Conservation (phyloP, 2,329 filamentous ascomycete genomes). For the Colletotrichum sp. region DNA sequence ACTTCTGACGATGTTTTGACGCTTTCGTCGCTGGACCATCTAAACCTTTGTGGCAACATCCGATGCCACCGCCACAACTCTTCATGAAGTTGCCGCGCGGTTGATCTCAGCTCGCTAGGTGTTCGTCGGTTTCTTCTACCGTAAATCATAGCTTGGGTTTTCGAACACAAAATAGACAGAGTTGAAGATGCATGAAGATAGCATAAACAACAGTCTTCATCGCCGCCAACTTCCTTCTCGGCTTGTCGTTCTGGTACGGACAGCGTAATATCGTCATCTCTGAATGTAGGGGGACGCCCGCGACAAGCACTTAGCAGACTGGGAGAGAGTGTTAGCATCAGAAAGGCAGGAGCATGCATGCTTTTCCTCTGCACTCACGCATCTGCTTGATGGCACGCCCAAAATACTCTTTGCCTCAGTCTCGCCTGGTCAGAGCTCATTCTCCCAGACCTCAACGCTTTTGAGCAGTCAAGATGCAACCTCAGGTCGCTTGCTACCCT, state of each 20-base stretch:
- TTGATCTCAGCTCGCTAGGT: not conserved
- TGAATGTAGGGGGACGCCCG: not conserved
- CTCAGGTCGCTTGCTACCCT: not conserved
- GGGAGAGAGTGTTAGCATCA: not conserved
- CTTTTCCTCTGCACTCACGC: not conserved
- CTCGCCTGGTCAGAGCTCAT: not conserved
- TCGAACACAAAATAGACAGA: not conserved
- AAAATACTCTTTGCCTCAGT: constrained; percentile 5
- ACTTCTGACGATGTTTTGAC: not conserved
- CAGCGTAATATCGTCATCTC: not conserved
- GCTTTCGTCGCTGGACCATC: not conserved
- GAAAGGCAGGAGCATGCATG: rapidly evolving
- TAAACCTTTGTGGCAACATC: not conserved
- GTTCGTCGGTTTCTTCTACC: not conserved
- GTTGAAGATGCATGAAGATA: not conserved
- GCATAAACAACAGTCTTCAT: not conserved
- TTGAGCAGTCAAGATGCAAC: constrained; percentile 3
- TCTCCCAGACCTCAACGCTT: not conserved
- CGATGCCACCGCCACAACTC: not conserved
- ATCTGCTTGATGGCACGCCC: constrained; percentile 7
- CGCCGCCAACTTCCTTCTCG: not conserved
- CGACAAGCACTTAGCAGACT: not conserved
- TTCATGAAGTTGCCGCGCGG: not conserved
- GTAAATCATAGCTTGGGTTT: not conserved
- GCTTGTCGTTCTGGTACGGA: not conserved